Evolutionary conservation across 2,329 filamentous ascomycete species (phyloP), one percentile per base, ranked within the genome.

Genomic region (Neofusicoccum ribis): DNA sequence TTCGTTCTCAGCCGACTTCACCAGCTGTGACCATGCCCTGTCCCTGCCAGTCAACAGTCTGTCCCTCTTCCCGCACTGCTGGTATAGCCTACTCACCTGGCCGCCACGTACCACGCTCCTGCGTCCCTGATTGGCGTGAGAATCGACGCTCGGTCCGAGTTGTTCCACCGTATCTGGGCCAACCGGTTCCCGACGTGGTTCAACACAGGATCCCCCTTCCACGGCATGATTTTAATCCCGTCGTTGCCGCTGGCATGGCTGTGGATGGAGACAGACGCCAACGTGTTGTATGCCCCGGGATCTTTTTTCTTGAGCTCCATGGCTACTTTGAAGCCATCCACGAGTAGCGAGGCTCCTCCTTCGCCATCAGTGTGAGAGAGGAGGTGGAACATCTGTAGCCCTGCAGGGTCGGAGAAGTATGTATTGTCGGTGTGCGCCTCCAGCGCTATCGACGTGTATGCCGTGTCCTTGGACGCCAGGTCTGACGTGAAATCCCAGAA

Each of bases 341-440:
- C 90, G 0, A 99, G 87, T 0, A 96, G 82, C 0, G 90, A 93
- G 61, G 88, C 83, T 5, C 95, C 95, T 9, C 94, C 95, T 3
- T 77, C 76, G 23, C 87, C 85, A 2, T 83, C 79, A 7, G 88
- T 89, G 76, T 96, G 92, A 0, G 91, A 95, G 34, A 98, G 85
- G 52, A 97, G 83, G 74, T 99, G 95, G 77, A 99, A 96, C 31
- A 95, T 88, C 76, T 99, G 95, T 39, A 99, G 84, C 9, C 94
- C 92, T 2, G 91, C 89, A 0, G 95, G 94, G 68, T 98, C 94
- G 23, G 88, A 93, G 79, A 98, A 98, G 78, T 99, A 98, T 0
- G 94, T 97, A 6, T 88, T 98, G 79, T 99, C 95, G 1, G 94
- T 98, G 77, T 99, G 95, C 0, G 91, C 89, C 20, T 88, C 87